phyloP scores from a whole-genome alignment of 805 yeast genomes.

The Metschnikowia chrysomelidarum region DNA sequence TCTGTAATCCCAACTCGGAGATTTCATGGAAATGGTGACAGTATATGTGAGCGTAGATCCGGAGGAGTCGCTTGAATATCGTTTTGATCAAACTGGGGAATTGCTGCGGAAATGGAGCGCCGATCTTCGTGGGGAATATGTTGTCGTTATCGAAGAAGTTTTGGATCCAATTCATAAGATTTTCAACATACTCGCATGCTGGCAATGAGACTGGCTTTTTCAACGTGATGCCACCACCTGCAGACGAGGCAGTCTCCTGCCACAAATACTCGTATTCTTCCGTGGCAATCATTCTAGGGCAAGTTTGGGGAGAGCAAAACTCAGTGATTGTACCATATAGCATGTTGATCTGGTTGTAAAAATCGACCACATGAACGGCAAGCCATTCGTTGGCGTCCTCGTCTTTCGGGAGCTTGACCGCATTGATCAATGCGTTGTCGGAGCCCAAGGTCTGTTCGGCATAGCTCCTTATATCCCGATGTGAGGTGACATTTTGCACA shows the following conservation, averaged over 20 bases:
- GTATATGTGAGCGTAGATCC: constrained; percentile 96
- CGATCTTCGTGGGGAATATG: constrained; percentile 84
- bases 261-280: constrained; percentile 95
- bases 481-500: constrained; percentile 45
- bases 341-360: constrained; percentile 95
- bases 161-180: constrained; percentile 93
- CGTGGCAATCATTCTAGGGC: constrained; percentile 98
- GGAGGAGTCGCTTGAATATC: constrained; percentile 83
- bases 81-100: constrained; percentile 78
- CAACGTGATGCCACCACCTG: constrained; percentile 28
- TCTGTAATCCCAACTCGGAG: constrained; percentile 85
- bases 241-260: constrained; percentile 65
- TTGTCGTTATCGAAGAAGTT: constrained; percentile 86
- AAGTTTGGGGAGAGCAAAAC: constrained; percentile 90
- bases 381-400: constrained; percentile 93
- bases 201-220: constrained; percentile 81
- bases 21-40: constrained; percentile 98
- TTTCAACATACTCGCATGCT: constrained; percentile 94
- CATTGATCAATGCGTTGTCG: constrained; percentile 85
- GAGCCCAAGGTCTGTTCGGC: constrained; percentile 96
- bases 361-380: constrained; percentile 97
- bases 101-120: constrained; percentile 88
- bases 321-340: constrained; percentile 93
- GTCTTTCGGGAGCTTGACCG: constrained; percentile 89
- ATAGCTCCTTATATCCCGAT: constrained; percentile 75